Evolutionary conservation across 106 monocot genomes (phyloP), one percentile per base, ranked within the genome.

Genomic region (Posidonia australis): DNA sequence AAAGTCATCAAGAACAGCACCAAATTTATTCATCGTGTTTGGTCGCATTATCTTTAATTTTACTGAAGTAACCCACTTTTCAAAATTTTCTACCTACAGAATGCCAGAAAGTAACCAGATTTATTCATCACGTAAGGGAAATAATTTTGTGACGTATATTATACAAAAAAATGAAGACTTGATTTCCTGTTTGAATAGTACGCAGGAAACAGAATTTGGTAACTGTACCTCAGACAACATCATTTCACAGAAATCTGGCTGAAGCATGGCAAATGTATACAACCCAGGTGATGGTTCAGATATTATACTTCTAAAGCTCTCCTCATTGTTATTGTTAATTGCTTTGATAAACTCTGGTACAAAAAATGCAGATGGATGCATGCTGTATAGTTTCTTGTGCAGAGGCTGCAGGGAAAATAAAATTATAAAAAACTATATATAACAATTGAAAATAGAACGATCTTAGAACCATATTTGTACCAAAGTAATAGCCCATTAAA

Each of bases 1-100:
- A 82, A 96, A 90, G 73, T 96, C 96, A 84, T 96, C 96, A 66
- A 90, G 87, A 71, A 96, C 96, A 63, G 80, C 80, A 62, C 96
- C 96, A 80, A 80, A 86, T 60, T 84, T 96, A 54, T 96, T 96
- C 96, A 96, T 82, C 47, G 90, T 96, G 58, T 87, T 96, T 60
- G 96, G 96, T 54, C 84, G 78, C 82, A 87, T 87, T 67, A 87
- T 83, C 77, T 82, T 96, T 63, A 90, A 82, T 65, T 84, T 90
- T 60, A 55, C 70, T 19, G 70, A 70, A 63, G 42, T 71, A 21
- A 90, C 80, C 86, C 90, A 90, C 36, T 83, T 84, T 69, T 96
- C 87, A 82, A 90, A 87, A 76, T 90, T 82, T 67, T 87, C 84
- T 19, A 96, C 82, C 96, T 96, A 74, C 43, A 22, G n/a, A 67